phyloP scores from a whole-genome alignment of 2,329 filamentous ascomycete species.

The Xylariales sp. region DNA sequence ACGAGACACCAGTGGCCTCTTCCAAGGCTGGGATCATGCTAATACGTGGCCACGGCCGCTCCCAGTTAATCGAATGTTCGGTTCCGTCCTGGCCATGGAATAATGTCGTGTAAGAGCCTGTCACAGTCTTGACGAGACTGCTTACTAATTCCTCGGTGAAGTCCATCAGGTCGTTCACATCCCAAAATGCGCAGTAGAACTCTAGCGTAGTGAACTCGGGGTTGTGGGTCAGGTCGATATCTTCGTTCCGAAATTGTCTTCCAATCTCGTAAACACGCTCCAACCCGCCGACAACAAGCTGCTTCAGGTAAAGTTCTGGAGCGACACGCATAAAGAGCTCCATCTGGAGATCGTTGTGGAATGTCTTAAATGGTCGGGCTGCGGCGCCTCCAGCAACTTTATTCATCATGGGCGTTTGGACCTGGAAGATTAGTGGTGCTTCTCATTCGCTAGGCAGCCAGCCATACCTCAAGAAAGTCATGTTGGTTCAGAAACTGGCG shows the following conservation, averaged over 20 bases:
- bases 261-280: slow-evolving; percentile 95
- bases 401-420: background rate
- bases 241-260: slow-evolving; percentile 92
- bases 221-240: slow-evolving; percentile 90
- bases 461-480: slow-evolving; percentile 94
- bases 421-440: too few relatives aligned
- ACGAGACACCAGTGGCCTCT: slow-evolving; percentile 85
- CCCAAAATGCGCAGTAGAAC: slow-evolving; percentile 92
- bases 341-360: slow-evolving; percentile 95
- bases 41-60: slow-evolving; percentile 84
- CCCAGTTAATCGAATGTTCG: slow-evolving; percentile 90
- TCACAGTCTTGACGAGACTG: slow-evolving; percentile 81
- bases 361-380: slow-evolving; percentile 88
- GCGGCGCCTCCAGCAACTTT: slow-evolving; percentile 61
- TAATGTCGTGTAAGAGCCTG: slow-evolving; percentile 76
- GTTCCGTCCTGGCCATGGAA: slow-evolving; percentile 87
- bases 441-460: too few relatives aligned
- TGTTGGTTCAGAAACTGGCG: slow-evolving; percentile 82
- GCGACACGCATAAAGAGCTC: slow-evolving; percentile 93
- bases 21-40: slow-evolving; percentile 96
- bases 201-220: slow-evolving; percentile 97
- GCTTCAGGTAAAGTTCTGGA: slow-evolving; percentile 95
- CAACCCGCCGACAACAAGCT: slow-evolving; percentile 87
- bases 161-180: slow-evolving; percentile 86
- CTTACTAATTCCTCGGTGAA: slow-evolving; percentile 92